Evolutionary conservation across 352 stramenopile genomes (phyloP), one percentile per base, ranked within the genome.

Genomic region (Halophytophthora polymorphica): DNA sequence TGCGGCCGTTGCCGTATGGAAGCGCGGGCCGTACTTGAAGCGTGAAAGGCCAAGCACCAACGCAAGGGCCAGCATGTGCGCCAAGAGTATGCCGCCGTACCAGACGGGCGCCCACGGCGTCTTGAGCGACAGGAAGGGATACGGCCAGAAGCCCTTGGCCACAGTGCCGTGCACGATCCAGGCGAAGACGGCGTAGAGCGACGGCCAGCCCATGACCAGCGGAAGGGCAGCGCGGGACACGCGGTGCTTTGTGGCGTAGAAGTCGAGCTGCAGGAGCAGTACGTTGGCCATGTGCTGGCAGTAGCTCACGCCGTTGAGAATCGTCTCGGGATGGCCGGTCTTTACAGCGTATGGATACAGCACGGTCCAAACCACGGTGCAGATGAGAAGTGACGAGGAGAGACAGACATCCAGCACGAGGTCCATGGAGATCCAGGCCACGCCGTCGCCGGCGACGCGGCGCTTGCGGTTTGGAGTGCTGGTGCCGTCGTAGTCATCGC

Each of bases 261-360:
- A 90, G 52, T 93, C 83, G 51, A 85, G 51, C 43, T 84, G 69
- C 23, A 93, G 66, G 22, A 90, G 56, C 38, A 87, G 19, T 31
- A 89, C 59, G 65, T 93, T 93, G 58, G 62, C 52, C 2, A 61
- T 80, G 63, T 93, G 83, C 60, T 93, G 80, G 38, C 67, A 87
- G 61, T 89, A 93, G 65, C 83, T 93, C 34, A 86, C 66, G 64
- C 63, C 70, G 46, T 93, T 93, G 43, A 93, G 50, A 10, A 93
- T 56, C 23, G 50, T 64, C 47, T 86, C 80, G 0, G 69, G 58
- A 29, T 74, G 53, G 42, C 82, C 67, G 0, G 55, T 63, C 39
- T 68, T 65, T 25, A 71, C 51, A 2, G 77, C 78, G 48, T 86
- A 85, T 19, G 83, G 83, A 36, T 83, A 85, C 49, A 93, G 52